These are phyloP conservation scores for Groenewaldozyma salmanticensis DNA, from an alignment of 805 yeast genomes.

Conservation along the genomic window DNA sequence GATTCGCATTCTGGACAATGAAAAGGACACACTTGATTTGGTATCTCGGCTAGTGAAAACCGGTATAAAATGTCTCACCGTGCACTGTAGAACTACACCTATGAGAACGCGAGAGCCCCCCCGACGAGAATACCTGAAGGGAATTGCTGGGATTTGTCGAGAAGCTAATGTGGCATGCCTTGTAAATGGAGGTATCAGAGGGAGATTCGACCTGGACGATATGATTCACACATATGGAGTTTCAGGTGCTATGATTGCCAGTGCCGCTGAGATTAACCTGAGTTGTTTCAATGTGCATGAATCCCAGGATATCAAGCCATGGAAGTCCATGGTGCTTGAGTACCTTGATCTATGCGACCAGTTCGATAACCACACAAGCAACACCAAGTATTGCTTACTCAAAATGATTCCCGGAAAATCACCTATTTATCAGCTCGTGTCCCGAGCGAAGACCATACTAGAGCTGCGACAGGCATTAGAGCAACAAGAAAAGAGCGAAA, in stretches of 20 bases:
- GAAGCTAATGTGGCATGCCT: conserved; percentile 58
- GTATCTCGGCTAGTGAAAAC: conserved; percentile 54
- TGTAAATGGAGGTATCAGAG: conserved; percentile 68
- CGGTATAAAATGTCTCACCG: conserved; percentile 77
- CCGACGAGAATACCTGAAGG: conserved; percentile 55
- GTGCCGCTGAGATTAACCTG: conserved; percentile 80
- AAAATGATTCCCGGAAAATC: conserved; percentile 74
- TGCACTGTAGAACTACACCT: conserved; percentile 81
- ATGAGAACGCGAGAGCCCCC: conserved; percentile 83
- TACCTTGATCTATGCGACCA: conserved; percentile 44
- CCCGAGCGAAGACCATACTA: conserved; percentile 41
- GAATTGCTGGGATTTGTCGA: conserved; percentile 52
- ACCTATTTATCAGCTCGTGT: conserved; percentile 45
- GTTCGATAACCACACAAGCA: conserved; percentile 55
- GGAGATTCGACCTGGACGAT: conserved; percentile 42
- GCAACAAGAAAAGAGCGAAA: neutral
- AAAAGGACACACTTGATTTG: conserved; percentile 49
- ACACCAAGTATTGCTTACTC: conserved; percentile 71
- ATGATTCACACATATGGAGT: conserved; percentile 46
- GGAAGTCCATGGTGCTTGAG: conserved; percentile 48
- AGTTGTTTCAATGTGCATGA: conserved; percentile 44
- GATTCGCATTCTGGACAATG: conserved; percentile 64
- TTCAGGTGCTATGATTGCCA: conserved; percentile 89
- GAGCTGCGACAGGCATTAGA: conserved; percentile 1
- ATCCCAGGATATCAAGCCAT: conserved; percentile 33